Evolutionary conservation across 1,284 basidiomycete species (phyloP).

Genomic region (Pascua sp.): DNA sequence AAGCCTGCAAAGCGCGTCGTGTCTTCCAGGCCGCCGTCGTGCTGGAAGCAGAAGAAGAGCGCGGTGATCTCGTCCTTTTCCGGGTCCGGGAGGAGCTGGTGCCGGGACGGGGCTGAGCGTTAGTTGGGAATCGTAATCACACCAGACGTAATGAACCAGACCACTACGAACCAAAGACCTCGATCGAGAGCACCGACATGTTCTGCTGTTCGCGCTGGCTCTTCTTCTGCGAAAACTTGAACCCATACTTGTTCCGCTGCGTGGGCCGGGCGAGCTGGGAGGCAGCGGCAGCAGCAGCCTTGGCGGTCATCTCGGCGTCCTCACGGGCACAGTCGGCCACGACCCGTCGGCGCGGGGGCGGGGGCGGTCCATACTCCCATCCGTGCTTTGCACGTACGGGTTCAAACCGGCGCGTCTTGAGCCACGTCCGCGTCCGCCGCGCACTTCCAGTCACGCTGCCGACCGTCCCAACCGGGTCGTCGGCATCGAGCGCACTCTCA

Average conservation of each 20-base stretch:
- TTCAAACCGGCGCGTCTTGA: constrained; percentile 22
- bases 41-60: constrained; percentile 66
- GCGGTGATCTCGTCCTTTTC: constrained; percentile 67
- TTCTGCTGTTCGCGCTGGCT: constrained; percentile 62
- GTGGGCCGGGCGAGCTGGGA: constrained; percentile 72
- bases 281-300: background rate
- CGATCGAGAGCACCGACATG: constrained; percentile 78
- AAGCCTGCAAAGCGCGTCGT: constrained; percentile 47
- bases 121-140: background rate
- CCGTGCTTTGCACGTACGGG: constrained; percentile 45
- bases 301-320: constrained; percentile 18
- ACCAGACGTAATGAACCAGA: too few species aligned
- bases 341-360: constrained; percentile 56
- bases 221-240: constrained; percentile 58
- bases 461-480: background rate
- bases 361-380: constrained; percentile 72
- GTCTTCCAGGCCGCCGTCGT: constrained; percentile 52
- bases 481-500: constrained; percentile 6
- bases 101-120: constrained; percentile 40
- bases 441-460: too few species aligned
- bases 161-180: constrained; percentile 67
- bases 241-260: constrained; percentile 65
- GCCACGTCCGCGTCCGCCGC: constrained; percentile 24
- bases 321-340: constrained; percentile 56
- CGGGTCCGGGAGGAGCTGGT: constrained; percentile 65